Evolutionary conservation across 2,329 filamentous ascomycete species (phyloP).

Genomic region (Aulographum hederae): DNA sequence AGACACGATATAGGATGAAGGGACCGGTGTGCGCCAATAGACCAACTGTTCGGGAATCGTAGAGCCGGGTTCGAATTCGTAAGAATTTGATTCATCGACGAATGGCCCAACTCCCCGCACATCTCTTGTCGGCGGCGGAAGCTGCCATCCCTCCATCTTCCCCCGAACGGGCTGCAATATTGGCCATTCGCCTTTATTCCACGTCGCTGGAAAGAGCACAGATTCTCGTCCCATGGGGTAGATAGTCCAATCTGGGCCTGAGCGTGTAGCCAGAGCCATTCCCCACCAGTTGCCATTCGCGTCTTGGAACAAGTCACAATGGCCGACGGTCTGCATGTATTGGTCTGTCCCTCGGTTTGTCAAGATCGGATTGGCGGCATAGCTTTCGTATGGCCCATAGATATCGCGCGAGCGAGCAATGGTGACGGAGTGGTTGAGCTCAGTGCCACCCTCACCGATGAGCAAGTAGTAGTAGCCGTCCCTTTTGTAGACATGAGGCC

Average conservation of each 20-base stretch:
- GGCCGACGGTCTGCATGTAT: constrained; percentile 34
- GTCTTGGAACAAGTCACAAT: constrained; percentile 39
- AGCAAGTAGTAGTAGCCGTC: constrained; percentile 19
- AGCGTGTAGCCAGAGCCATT: constrained; percentile 26
- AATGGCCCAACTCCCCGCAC: constrained; percentile 23
- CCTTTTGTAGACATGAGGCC: constrained; percentile 20
- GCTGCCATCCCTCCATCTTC: constrained; percentile 22
- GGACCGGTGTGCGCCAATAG: constrained; percentile 35
- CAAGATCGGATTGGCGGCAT: constrained; percentile 22
- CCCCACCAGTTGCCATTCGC: constrained; percentile 33
- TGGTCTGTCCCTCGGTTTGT: constrained; percentile 19
- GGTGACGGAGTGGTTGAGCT: constrained; percentile 19
- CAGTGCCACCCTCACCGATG: constrained; percentile 20
- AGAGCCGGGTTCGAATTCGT: constrained; percentile 27
- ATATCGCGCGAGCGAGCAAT: constrained; percentile 20
- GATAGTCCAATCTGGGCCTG: constrained; percentile 20
- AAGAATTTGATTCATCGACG: constrained; percentile 23
- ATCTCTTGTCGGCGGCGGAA: constrained; percentile 19
- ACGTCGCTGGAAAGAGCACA: constrained; percentile 29
- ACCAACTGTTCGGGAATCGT: constrained; percentile 35
- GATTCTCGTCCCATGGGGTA: constrained; percentile 39
- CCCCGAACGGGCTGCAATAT: constrained; percentile 18
- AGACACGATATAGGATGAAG: constrained; percentile 27
- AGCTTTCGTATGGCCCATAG: constrained; percentile 23
- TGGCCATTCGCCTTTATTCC: constrained; percentile 24